Base-by-base conservation (phyloP, 371 early-diverging fungal species). In the Mortierella sp. region DNA sequence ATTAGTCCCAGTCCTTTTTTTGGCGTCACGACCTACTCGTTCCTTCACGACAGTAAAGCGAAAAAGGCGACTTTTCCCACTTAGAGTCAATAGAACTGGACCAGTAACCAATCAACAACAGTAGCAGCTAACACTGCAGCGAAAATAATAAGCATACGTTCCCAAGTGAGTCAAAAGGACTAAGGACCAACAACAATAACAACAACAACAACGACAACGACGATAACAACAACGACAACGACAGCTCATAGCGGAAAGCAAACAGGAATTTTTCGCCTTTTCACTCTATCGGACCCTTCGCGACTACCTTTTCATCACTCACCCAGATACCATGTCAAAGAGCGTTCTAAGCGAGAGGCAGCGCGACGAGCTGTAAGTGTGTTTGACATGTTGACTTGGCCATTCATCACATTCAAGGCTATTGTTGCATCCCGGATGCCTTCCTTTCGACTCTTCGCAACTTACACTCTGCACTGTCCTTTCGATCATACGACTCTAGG, bases 341-440 rank as follows among this genome's bases (percentile, higher is more conserved):
- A 90, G 89, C 74, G 89, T 94, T 38, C 92, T 95, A 77, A 93
- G 93, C 79, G 93, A 94, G 75, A 91, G 95, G 82, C 94, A 95
- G 90, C 91, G 93, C 81, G 93, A 94, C 77, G 95, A 95, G 87
- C 90, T 95, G 93, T 94, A 92, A 90, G 54, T 52, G 24, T 1
- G 11, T 44, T 44, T 26, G 19, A 26, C 45, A 55, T 63, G 24
- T 11, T 38, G 31, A 48, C 21, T 26, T 45, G 47, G 6, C 52
- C 31, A 3, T 16, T 72, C 38, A 19, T 31, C 63, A 63, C 13
- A 63, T 2, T 63, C 8, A 6, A 26, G 19, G 21, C 31, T 19
- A 34, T 34, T 28, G 28, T 60, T 26, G 28, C 57, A 45, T 74
- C 14, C n/a, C 24, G 31, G 58, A 28, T 8, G 75, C 6, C 13